Evolutionary conservation across 2,329 filamentous ascomycete genomes (phyloP).

Genomic region (Aspergillus sp.): DNA sequence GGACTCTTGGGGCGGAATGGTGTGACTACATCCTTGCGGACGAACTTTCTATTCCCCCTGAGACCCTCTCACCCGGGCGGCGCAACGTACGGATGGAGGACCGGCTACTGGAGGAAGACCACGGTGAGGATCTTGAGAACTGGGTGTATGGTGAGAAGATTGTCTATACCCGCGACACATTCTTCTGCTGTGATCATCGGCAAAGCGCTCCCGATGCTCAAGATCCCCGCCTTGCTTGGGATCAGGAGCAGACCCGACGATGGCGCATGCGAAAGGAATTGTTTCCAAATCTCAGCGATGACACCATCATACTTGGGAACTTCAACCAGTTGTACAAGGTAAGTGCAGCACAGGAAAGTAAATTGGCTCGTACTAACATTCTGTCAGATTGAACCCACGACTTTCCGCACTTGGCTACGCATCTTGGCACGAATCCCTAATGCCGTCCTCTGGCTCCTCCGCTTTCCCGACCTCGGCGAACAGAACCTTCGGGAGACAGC

Average conservation of each 20-base stretch:
- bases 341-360: conserved; percentile 18
- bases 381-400: conserved; percentile 86
- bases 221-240: conserved; percentile 72
- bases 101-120: conserved; percentile 62
- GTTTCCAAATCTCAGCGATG: conserved; percentile 79
- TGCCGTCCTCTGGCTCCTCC: conserved; percentile 90
- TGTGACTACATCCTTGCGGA: conserved; percentile 97
- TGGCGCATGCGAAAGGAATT: conserved; percentile 94
- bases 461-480: conserved; percentile 92
- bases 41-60: conserved; percentile 76
- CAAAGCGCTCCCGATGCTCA: conserved; percentile 78
- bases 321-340: conserved; percentile 99
- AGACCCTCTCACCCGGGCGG: conserved; percentile 77
- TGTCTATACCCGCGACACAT: conserved; percentile 89
- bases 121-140: conserved; percentile 67
- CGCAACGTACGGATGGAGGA: conserved; percentile 75
- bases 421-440: conserved; percentile 85
- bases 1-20: conserved; percentile 94
- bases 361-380: background rate
- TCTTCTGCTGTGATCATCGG: conserved; percentile 96
- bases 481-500: conserved; percentile 80
- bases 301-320: conserved; percentile 89
- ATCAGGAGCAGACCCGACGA: conserved; percentile 74
- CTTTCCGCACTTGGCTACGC: conserved; percentile 91
- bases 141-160: conserved; percentile 99